Evolutionary conservation across 345 rosid genomes (phyloP).

Genomic region (Combretum micranthum): DNA sequence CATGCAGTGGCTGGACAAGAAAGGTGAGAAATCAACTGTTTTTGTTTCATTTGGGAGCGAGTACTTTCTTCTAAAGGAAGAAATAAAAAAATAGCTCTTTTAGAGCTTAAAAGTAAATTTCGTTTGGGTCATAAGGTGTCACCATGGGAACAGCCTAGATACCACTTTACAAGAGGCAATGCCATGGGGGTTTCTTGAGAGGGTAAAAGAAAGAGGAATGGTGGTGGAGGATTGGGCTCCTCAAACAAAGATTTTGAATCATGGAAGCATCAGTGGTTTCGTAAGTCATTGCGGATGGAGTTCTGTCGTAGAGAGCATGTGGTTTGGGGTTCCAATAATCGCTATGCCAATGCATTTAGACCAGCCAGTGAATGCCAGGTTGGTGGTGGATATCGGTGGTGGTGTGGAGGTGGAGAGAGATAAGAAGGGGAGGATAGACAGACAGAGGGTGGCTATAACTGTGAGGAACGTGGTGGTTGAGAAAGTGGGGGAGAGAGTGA

Average conservation of each 20-base stretch:
- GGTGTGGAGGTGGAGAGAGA: conserved; percentile 21
- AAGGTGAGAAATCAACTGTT: conserved; percentile 10
- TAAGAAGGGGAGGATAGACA: conserved; percentile 8
- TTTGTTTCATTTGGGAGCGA: conserved; percentile 28
- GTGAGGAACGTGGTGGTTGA: conserved; percentile 21
- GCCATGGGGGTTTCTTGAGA: conserved; percentile 17
- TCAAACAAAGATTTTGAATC: conserved; percentile 14
- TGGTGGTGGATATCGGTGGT: conserved; percentile 21
- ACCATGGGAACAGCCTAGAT: not conserved
- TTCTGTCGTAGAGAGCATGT: conserved; percentile 31
- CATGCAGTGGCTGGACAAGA: conserved; percentile 18
- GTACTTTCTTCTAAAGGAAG: conserved; percentile 14
- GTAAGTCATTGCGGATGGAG: conserved; percentile 42
- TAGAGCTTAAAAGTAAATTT: conserved; percentile 15
- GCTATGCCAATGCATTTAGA: conserved; percentile 31
- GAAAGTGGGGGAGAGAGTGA: conserved; percentile 18
- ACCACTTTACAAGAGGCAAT: conserved; percentile 3
- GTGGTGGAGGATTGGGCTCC: conserved; percentile 21
- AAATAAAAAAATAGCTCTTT: conserved; percentile 17
- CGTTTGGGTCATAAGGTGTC: conserved; percentile 21
- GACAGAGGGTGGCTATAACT: conserved; percentile 18
- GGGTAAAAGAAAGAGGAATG: conserved; percentile 15
- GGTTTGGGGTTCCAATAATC: conserved; percentile 23
- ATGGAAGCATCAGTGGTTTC: conserved; percentile 24
- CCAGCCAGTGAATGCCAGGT: conserved; percentile 24